Base-by-base conservation (phyloP, 2,329 filamentous ascomycete genomes). In the Zymoseptoria tritici region DNA sequence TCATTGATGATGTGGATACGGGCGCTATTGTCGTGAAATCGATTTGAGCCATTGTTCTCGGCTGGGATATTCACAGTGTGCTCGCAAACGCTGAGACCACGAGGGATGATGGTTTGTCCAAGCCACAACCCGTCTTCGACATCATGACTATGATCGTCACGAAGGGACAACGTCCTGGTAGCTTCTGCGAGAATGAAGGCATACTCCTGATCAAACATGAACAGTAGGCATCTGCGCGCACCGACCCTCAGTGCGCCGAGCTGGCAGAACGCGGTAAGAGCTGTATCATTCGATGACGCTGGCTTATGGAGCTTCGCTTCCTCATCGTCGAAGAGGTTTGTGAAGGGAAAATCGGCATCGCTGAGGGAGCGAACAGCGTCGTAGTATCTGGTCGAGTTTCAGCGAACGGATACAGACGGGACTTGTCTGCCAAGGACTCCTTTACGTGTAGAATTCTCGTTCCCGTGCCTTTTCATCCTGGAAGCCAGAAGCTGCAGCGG, bases 131-230 rank as follows among this genome's bases (percentile, higher is more conserved):
- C 54, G 51, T 72, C 70, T 5, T 66, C 63, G 6, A 55, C 58
- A 1, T 59, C 66, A 29, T 69, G 61, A 4, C 60, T 57, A 9
- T 58, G 60, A 36, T 70, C 65, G 49, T 70, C 61, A 36, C 67
- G 60, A 1, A 80, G 67, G 13, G 78, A 77, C 3, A 82, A 61
- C 2, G 75, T 78, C 54, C 73, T 76, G 0, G 81, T 83, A 7
- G 79, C 78, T 66, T 83, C 81, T 31, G 81, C 81, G 49, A 84
- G 73, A 54, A 83, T 77, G 56, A 80, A 81, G 65, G 82, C 80
- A 16, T 74, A 75, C 2, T 73, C 71, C 2, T 71, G 67, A 64
- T 82, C 81, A 64, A 83, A 80, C 55, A 83, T 73, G 60, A 80
- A 82, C 4, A 84, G 76, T 75, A 83, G 79, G 26, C 75, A 76